These are phyloP conservation scores for Bullera alba DNA, from an alignment of 768 basidiomycete genomes.

Conservation along the genomic window DNA sequence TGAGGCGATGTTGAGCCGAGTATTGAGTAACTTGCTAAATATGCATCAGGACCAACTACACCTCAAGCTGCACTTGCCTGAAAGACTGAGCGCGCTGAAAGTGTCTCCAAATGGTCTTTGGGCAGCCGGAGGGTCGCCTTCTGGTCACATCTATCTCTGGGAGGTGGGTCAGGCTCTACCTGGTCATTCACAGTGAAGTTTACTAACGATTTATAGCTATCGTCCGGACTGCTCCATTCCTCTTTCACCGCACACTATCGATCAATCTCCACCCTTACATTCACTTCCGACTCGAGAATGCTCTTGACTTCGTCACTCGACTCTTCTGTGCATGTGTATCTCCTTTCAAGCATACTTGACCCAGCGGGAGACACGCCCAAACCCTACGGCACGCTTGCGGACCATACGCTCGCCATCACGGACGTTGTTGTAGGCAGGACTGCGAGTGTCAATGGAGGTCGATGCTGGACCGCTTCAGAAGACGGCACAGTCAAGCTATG, in stretches of 20 bases:
- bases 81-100: slow-evolving; percentile 74
- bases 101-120: slow-evolving; percentile 65
- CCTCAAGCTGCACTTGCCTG: slow-evolving; percentile 77
- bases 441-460: slow-evolving; percentile 63
- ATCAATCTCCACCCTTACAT: slow-evolving; percentile 69
- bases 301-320: slow-evolving; percentile 86
- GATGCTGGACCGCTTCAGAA: slow-evolving; percentile 63
- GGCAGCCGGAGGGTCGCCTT: slow-evolving; percentile 79
- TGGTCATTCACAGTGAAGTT: neutral
- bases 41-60: slow-evolving; percentile 78
- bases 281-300: slow-evolving; percentile 71
- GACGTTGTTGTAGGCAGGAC: slow-evolving; percentile 68
- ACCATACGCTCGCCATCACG: slow-evolving; percentile 86
- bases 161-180: slow-evolving; percentile 58
- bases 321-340: slow-evolving; percentile 70
- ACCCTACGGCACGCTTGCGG: slow-evolving; percentile 71
- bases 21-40: neutral
- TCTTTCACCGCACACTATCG: slow-evolving; percentile 97
- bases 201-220: slow-evolving; percentile 61
- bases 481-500: slow-evolving; percentile 84
- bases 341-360: slow-evolving; percentile 35
- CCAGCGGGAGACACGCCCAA: slow-evolving; percentile 51
- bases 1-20: slow-evolving; percentile 41
- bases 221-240: slow-evolving; percentile 87
- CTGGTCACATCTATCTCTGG: slow-evolving; percentile 91